Evolutionary conservation across 2,329 filamentous ascomycete species (phyloP), one percentile per base, ranked within the genome.

Genomic region (Phaeosphaeria sp.): DNA sequence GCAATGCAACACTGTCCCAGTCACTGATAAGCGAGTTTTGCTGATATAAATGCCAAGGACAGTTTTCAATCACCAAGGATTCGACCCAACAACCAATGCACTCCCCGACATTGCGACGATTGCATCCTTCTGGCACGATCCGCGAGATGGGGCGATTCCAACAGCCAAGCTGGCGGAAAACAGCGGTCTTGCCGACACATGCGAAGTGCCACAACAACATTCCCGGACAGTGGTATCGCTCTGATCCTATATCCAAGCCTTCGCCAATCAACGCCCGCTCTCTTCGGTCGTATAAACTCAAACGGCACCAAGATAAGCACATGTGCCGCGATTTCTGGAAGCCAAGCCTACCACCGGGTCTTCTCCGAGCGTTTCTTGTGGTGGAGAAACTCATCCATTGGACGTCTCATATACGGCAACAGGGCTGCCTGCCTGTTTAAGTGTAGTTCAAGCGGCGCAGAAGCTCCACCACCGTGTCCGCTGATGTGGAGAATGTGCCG

Each of bases 341-440:
- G 64, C 33, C 24, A 51, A 50, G 44, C 49, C 56, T 53, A 56
- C 61, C 33, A 36, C 36, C 43, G 51, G 22, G 47, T 47, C 24
- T 17, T 27, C 15, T 44, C 42, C 33, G 20, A 43, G 18, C 5
- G 11, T 8, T 15, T 18, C 15, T 44, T 8, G 7, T 47, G 20
- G 8, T 17, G 27, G 25, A 15, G 8, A 27, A n/a, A 25, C 9
- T 13, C 27, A 9, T 3, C 24, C n/a, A 53, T 53, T 57, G 55
- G 55, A n/a, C 15, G 22, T 18, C 17, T 39, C 13, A 40, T 20
- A 30, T 53, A 45, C n/a, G 43, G 42, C 47, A 43, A 44, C 25
- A 25, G 48, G 27, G 42, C 46, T 54, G 67, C 57, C 67, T 69
- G 58, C 67, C 64, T 61, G 42, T 60, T 64, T 40, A 46, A 49